Percentiles rank a stretch among this genome's conserved stretches.
Conservation (phyloP, 306 rosid genomes). For the Prinsepia uniflora region DNA sequence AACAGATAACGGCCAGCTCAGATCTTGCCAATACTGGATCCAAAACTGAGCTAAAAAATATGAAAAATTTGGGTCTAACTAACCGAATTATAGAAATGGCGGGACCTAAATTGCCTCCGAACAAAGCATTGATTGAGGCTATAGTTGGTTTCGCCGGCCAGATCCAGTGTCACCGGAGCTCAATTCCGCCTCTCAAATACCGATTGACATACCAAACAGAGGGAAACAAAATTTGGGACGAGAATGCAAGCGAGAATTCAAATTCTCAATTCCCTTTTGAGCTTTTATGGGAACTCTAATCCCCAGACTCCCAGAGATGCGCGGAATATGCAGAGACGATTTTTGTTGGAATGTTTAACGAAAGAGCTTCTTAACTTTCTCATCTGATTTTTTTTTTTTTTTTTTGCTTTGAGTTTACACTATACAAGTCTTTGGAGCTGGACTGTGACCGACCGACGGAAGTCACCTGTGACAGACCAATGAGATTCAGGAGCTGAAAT, state of each 20-base stretch:
- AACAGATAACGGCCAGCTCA: constrained; percentile 19
- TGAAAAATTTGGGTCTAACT: neutral
- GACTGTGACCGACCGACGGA: constrained; percentile 28
- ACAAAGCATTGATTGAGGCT: constrained; percentile 35
- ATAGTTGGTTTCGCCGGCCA: neutral
- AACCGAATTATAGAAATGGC: constrained; percentile 16
- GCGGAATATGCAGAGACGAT: constrained; percentile 40
- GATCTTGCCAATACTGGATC: constrained; percentile 40
- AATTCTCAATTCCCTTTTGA: neutral
- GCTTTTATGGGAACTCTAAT: constrained; percentile 20
- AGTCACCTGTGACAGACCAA: constrained; percentile 32
- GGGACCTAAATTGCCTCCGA: constrained; percentile 40
- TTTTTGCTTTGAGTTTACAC: constrained; percentile 47
- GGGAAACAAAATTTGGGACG: neutral
- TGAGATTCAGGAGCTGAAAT: neutral
- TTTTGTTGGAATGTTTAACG: constrained; percentile 20
- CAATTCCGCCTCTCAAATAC: constrained; percentile 6
- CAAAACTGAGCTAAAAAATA: constrained; percentile 11
- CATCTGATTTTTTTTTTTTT: neutral
- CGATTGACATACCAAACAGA: neutral
- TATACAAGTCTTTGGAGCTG: neutral
- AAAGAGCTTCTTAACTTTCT: constrained; percentile 1
- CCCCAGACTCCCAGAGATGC: constrained; percentile 31
- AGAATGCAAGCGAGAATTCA: constrained; percentile 5
- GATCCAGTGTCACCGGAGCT: constrained; percentile 44